Base-by-base conservation (phyloP, 1,284 basidiomycete species). In the Mycena citricolor region DNA sequence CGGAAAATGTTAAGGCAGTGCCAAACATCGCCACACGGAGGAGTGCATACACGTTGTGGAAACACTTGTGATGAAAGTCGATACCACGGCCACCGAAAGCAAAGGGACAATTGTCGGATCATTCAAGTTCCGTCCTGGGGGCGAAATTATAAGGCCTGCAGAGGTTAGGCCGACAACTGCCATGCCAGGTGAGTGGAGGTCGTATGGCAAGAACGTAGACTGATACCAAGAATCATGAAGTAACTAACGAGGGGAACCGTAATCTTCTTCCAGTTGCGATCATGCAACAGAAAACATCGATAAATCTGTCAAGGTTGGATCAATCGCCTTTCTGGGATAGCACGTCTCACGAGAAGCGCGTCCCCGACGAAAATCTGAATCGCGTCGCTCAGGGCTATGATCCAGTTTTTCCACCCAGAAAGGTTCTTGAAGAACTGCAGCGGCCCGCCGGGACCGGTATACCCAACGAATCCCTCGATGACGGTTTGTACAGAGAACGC, bases 21-120 rank as follows among this genome's bases (percentile, higher is more conserved):
- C n/a, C n/a, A 19, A 17, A 7, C 24, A 32, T 32, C 10, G 21
- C 8, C n/a, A 16, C 11, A 24, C 3, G 39, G 8, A 21, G 16
- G 23, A 13, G 16, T 13, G 33, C 39, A n/a, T 41, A 41, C 39
- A 41, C 10, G 39, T 41, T 17, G 39, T 41, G 31, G 34, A 11
- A n/a, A 41, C 14, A 10, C 39, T 41, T 32, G 39, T 41, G 16
- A 32, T 11, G 5, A 41, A 32, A 12, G 39, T 41, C 10, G 34
- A 41, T 17, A 41, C 7, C 4, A 41, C 23, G 11, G 39, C 34
- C 21, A 32, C 22, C 11, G 39, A 10, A 8, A 41, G 31, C 23
- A 32, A 41, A 12, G 39, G 39, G 3, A 41, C 11, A 6, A 41
- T 25, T 21, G 12, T 41, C 4, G 39, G 16, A 19, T 41, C 31